Evolutionary conservation across 257 asterid species (phyloP), one percentile per base, ranked within the genome.

Genomic region (Przewalskia tangutica): DNA sequence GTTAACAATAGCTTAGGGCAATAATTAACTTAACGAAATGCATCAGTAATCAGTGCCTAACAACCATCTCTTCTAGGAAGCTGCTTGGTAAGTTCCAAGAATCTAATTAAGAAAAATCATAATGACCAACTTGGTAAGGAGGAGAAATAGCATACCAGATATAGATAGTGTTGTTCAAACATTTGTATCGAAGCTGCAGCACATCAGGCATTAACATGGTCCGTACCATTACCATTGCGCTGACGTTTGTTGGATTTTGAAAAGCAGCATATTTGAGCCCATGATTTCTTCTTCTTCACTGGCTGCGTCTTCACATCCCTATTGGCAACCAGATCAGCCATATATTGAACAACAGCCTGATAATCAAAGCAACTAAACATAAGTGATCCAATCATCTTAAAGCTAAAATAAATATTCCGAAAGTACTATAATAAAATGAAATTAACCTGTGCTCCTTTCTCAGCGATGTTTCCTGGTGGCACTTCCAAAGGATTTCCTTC

Each of bases 401-500:
- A 20, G 81, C 65, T 84, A 59, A 62, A 59, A 64, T 7, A 55
- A 62, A 53, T 4, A 27, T 50, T 53, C 58, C 48, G 81, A 62
- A 46, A 71, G 16, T 9, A 84, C 8, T 55, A 34, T 48, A 65
- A 6, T 5, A 17, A 44, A 77, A 81, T 36, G 16, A 73, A 20
- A 68, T 27, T 4, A 18, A 94, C 98, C 98, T 94, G 94, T 20
- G 97, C 93, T 50, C 98, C 98, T 81, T 80, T 86, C 81, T 87
- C 87, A 50, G 86, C 53, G 58, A 94, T 84, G 82, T 85, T 83
- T 85, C 86, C 82, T 4, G 97, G 97, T n/a, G 97, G 97, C 44
- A 84, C 80, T 56, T 86, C 85, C 80, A 94, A 87, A 77, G 98
- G 98, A 87, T 94, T 94, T 85, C 98, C 98, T 65, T 92, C 98